Evolutionary conservation across 345 rosid species (phyloP), one percentile per base, ranked within the genome.

Genomic region (Garcia nutans): DNA sequence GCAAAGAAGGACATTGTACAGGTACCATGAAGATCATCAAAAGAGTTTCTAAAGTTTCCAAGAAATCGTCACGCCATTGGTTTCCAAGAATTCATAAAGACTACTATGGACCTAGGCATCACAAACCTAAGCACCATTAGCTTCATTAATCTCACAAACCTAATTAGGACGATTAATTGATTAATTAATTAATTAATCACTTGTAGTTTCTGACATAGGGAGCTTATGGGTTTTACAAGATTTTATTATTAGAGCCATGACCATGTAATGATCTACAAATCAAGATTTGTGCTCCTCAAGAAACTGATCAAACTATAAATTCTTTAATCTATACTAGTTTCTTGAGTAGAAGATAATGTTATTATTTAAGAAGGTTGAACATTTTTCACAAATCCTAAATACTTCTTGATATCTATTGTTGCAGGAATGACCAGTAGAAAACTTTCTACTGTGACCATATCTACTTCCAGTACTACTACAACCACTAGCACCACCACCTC

Each of bases 31-130:
- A 79, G 78, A 52, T 37, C 41, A 37, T 37, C 41, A 37, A 69
- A 68, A 68, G 28, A 41, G 66, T 74, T 69, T 33, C 73, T 54
- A 55, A 60, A 74, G 58, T 72, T 20, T 42, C 77, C 58, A 79
- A 52, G 78, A 74, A 74, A 79, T 42, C 82, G 47, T 69, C 81
- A 66, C 64, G 79, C 0, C 78, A 79, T 58, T 70, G 68, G 70
- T 65, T 84, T 59, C 92, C 92, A 55, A 82, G 76, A 80, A 78
- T 90, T 72, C 90, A 91, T 24, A 91, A 89, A 85, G 90, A 91
- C 79, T 88, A 89, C 68, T 75, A 71, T 75, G 91, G 92, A 68
- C 90, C 93, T 73, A 87, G 88, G 71, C 76, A 71, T 22, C 92
- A 90, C 83, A 84, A 57, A 68, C 70, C 74, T 60, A 78, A 24